Base-by-base conservation (phyloP, 805 yeast species). In the Yamadazyma philogaea region DNA sequence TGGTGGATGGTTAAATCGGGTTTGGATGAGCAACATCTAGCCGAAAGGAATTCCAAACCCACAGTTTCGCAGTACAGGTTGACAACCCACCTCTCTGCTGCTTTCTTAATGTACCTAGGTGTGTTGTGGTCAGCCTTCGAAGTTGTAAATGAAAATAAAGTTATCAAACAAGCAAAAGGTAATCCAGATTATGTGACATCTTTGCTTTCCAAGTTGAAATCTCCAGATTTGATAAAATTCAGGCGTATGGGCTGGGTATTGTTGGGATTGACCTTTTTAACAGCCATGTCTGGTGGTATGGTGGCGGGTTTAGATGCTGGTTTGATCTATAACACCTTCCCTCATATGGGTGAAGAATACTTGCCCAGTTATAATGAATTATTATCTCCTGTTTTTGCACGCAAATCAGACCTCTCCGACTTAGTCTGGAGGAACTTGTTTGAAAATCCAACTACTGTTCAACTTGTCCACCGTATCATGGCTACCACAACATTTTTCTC, bases 1-100 rank as follows among this genome's bases (percentile, higher is more conserved):
- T 93, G 99, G 99, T 93, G 99, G 99, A 93, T 93, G 99, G 99
- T 93, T 40, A 81, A 86, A 55, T 87, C 96, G 7, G 99, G 99
- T 22, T 74, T 93, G 43, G 95, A 89, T 59, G 84, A 84, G 56
- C 75, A 82, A 34, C 84, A 84, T 56, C 69, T 93, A 37, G 77
- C 75, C 17, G 89, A 84, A 50, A 77, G 96, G 60, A 84, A 78
- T 35, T 81, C 96, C 0, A 95, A 91, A 59, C 99, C 99, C n/a
- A 88, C 99, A 0, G 99, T 93, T 2, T 87, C 96, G 4, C 98
- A 87, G 58, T 93, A 93, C 60, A 78, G 99, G 62, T 72, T 93
- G 40, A 89, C 98, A 2, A 82, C 97, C 1, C 99, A 93, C 64
- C 70, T 93, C 44, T 96, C 95, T 34, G 89, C 96, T 30, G 98